Evolutionary conservation across 164 flowering plant genomes (phyloP).

Genomic region (Euptelea pleiosperma): DNA sequence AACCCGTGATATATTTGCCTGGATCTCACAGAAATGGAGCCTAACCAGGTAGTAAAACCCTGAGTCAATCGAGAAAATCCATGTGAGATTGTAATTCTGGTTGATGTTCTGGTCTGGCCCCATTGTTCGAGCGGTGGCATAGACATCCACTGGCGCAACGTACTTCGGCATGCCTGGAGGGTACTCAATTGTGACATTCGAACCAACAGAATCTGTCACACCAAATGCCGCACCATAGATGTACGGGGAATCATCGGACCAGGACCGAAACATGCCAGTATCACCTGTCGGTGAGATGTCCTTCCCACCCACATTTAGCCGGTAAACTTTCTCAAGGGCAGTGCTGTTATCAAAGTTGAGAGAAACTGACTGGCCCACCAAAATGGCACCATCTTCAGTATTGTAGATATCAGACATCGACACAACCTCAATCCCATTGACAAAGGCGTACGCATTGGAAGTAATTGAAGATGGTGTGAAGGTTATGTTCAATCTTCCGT

Average conservation of each 20-base stretch:
- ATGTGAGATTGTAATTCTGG: slow-evolving; percentile 59
- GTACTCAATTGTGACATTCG: slow-evolving; percentile 35
- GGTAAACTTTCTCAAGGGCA: slow-evolving; percentile 60
- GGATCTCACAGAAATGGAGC: slow-evolving; percentile 88
- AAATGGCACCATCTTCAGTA: slow-evolving; percentile 17
- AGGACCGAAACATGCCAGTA: slow-evolving; percentile 27
- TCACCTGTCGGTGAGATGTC: slow-evolving; percentile 24
- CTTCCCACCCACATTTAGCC: slow-evolving; percentile 85
- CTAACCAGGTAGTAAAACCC: slow-evolving; percentile 72
- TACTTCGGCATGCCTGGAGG: slow-evolving; percentile 40
- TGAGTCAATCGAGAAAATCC: slow-evolving; percentile 65
- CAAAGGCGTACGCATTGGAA: slow-evolving; percentile 65
- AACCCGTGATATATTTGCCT: slow-evolving; percentile 20
- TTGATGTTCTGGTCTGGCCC: slow-evolving; percentile 45
- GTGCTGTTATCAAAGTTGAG: slow-evolving; percentile 45
- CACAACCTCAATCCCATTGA: slow-evolving; percentile 87
- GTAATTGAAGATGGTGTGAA: slow-evolving; percentile 49
- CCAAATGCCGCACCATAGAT: slow-evolving; percentile 60
- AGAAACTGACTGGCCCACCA: slow-evolving; percentile 37
- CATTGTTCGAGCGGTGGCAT: slow-evolving; percentile 73
- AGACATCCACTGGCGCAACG: slow-evolving; percentile 61
- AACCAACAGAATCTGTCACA: slow-evolving; percentile 35
- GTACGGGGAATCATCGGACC: slow-evolving; percentile 51
- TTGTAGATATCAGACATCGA: slow-evolving; percentile 76
- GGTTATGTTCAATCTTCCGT: slow-evolving; percentile 42